Conservation (phyloP, 2,329 filamentous ascomycete species). For the Raffaelea deltoideospora region DNA sequence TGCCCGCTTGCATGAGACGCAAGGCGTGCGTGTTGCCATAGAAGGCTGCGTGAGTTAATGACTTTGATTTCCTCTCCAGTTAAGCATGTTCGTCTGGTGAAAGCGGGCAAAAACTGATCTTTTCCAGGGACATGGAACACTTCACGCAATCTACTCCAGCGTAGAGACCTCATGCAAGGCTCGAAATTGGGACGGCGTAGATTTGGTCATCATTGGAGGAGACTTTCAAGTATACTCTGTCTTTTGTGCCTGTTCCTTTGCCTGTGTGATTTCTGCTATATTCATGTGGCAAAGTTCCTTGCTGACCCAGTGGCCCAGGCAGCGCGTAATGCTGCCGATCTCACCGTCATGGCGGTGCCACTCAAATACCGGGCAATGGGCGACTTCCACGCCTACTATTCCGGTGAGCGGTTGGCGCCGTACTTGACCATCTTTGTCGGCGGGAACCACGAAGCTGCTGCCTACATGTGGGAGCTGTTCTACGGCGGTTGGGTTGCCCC, state of each 20-base stretch:
- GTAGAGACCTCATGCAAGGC: slow-evolving; percentile 52
- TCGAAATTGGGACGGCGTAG: slow-evolving; percentile 67
- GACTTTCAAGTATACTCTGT: slow-evolving; percentile 69
- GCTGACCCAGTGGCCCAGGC: too few relatives aligned
- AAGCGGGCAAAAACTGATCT: background rate
- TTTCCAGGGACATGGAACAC: slow-evolving; percentile 68
- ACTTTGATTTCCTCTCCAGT: background rate
- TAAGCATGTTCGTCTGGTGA: background rate
- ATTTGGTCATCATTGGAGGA: slow-evolving; percentile 85
- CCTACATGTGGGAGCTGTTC: slow-evolving; percentile 80
- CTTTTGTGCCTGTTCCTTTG: background rate
- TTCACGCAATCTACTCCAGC: slow-evolving; percentile 81
- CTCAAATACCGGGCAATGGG: slow-evolving; percentile 75
- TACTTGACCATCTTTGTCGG: slow-evolving; percentile 86
- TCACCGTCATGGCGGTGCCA: slow-evolving; percentile 81
- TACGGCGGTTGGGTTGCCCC: slow-evolving; percentile 96
- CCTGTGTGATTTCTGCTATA: slow-evolving; percentile 2
- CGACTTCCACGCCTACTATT: slow-evolving; percentile 92
- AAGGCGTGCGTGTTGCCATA: slow-evolving; percentile 59
- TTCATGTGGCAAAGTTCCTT: too few relatives aligned
- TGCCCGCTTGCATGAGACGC: too few relatives aligned
- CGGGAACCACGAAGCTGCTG: slow-evolving; percentile 90
- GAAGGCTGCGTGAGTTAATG: slow-evolving; percentile 61
- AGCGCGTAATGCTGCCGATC: slow-evolving; percentile 73
- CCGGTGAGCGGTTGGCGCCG: slow-evolving; percentile 59